These are phyloP conservation scores for Dryadomyces sulphureus DNA, from an alignment of 2,329 filamentous ascomycete species.

Conservation along the genomic window DNA sequence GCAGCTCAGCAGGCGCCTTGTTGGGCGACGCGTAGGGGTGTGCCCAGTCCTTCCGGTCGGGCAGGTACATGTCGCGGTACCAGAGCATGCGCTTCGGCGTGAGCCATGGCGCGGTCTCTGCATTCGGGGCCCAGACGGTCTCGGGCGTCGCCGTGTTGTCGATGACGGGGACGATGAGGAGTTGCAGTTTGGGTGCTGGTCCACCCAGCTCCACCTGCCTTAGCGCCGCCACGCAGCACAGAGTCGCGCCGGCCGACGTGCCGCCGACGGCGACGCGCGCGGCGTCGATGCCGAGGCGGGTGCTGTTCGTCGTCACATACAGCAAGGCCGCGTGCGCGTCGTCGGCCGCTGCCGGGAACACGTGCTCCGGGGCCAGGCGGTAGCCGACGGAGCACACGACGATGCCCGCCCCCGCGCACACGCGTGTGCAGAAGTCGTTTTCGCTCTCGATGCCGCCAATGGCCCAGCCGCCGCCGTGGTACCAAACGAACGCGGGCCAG, in stretches of 20 bases:
- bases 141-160: conserved; percentile 40
- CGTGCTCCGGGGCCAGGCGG: conserved; percentile 39
- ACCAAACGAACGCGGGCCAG: conserved; percentile 24
- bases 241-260: conserved; percentile 15
- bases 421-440: conserved; percentile 18
- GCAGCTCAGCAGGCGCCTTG: conserved; percentile 30
- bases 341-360: conserved; percentile 40
- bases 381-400: conserved; percentile 8
- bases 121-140: conserved; percentile 32
- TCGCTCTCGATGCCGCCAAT: conserved; percentile 20
- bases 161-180: conserved; percentile 41
- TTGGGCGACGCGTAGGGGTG: conserved; percentile 24
- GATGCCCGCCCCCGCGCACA: conserved; percentile 13
- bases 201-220: neutral
- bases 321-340: conserved; percentile 41
- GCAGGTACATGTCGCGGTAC: conserved; percentile 44
- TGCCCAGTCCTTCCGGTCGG: conserved; percentile 26
- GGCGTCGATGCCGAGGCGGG: conserved; percentile 23
- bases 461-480: conserved; percentile 25
- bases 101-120: conserved; percentile 35
- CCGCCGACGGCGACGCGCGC: conserved; percentile 14
- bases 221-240: neutral
- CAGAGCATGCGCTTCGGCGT: conserved; percentile 41
- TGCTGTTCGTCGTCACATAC: conserved; percentile 21
- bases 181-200: conserved; percentile 19